Evolutionary conservation across 495 filamentous ascomycete genomes (phyloP), one percentile per base, ranked within the genome.

Genomic region (Neurospora sp.): DNA sequence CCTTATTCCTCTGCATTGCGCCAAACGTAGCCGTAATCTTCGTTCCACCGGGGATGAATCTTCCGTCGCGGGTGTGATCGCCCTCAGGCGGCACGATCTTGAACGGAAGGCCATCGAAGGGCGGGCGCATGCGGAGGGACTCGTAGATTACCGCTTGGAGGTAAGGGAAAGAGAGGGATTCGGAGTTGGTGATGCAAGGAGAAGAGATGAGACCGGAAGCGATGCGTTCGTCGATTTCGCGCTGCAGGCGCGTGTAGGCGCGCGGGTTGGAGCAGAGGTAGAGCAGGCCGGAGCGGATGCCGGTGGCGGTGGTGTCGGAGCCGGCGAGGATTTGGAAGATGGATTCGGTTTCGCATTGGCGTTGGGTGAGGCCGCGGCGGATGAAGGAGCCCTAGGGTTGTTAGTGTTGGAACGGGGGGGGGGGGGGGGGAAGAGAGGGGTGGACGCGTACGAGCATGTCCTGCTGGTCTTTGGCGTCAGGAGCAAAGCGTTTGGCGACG

Each of bases 221-320:
- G 39, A 81, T 78, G 20, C 81, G 82, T 12, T 65, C 53, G 69
- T 88, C 86, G 69, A 92, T 87, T 73, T 92, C 90, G 5, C 77
- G 76, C 79, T 89, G 85, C 71, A 92, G 81, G 41, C 81, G 83
- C 9, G 83, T 77, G 74, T 89, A 90, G 0, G 83, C 80, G 0
- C 69, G 65, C 0, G 80, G 79, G 40, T 84, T 80, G 20, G 79
- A 77, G 16, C 90, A 75, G 20, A 91, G 75, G 74, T 87, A 87
- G 40, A 84, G 77, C 69, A 91, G 79, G 68, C 88, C 81, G 6
- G 82, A 83, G 53, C 85, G 84, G 75, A 91, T 86, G n/a, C 86
- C 84, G 1, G 88, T 88, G 0, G 88, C 86, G 0, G 88, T 90
- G 27, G 90, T 91, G 71, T 92, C 90, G 6, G 89, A 87, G 8